Evolutionary conservation across 805 yeast genomes (phyloP).

Genomic region (Pichia californica): DNA sequence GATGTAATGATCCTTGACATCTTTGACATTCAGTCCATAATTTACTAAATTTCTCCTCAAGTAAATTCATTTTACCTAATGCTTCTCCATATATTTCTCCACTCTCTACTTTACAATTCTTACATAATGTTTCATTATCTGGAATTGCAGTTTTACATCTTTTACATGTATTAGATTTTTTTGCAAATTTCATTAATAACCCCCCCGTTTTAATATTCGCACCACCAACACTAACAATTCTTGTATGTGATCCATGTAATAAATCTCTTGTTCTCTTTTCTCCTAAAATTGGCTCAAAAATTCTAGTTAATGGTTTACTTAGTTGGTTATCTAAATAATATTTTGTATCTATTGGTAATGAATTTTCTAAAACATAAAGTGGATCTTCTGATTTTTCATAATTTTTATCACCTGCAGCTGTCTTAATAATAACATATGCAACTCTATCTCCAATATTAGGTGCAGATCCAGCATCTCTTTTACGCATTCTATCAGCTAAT

Average conservation of each 20-base stretch:
- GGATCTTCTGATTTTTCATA: conserved; percentile 98
- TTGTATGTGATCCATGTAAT: conserved; percentile 76
- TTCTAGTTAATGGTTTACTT: conserved; percentile 86
- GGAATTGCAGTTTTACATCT: conserved; percentile 80
- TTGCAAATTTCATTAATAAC: conserved; percentile 84
- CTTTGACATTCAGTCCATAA: conserved; percentile 98
- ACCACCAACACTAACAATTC: conserved; percentile 65
- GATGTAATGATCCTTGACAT: conserved; percentile 94
- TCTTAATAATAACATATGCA: conserved; percentile 86
- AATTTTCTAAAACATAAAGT: conserved; percentile 82
- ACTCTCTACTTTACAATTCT: conserved; percentile 64
- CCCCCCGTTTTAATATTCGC: conserved; percentile 55
- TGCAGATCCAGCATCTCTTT: conserved; percentile 96
- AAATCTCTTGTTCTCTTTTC: conserved; percentile 74
- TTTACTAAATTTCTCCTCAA: conserved; percentile 78
- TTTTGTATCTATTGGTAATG: conserved; percentile 88
- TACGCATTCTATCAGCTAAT: conserved; percentile 89
- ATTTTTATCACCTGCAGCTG: conserved; percentile 70
- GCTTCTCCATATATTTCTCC: conserved; percentile 80
- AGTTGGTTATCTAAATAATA: conserved; percentile 90
- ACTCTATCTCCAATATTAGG: conserved; percentile 97
- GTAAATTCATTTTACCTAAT: conserved; percentile 66
- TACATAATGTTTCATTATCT: conserved; percentile 50
- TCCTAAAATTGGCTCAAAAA: conserved; percentile 92
- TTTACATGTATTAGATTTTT: conserved; percentile 81